Evolutionary conservation across 1,139 yeast genomes (phyloP).

Genomic region (Yamadazyma atmosphaerica): DNA sequence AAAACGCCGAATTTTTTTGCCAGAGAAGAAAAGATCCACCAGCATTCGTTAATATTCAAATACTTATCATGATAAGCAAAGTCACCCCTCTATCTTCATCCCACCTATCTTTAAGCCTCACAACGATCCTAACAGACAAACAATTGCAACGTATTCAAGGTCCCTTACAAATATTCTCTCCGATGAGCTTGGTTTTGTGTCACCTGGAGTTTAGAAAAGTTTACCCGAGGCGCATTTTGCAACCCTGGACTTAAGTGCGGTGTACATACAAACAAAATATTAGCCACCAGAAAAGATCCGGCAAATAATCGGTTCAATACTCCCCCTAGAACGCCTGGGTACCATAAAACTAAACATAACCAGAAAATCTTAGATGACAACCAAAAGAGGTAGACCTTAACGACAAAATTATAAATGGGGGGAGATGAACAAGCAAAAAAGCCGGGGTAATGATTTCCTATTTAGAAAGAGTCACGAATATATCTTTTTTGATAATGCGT

Average conservation of each 20-base stretch:
- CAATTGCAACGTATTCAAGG: too few species aligned
- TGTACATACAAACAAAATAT: neutral
- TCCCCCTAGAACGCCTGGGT: neutral
- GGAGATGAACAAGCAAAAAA: neutral
- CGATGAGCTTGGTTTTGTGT: conserved; percentile 3
- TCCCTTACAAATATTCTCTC: neutral
- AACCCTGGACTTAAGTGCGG: neutral
- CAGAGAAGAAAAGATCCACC: too few species aligned
- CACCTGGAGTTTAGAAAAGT: conserved; percentile 2
- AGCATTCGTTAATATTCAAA: too few species aligned
- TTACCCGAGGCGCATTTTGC: neutral
- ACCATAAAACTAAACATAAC: neutral
- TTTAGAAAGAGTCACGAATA: conserved; percentile 1
- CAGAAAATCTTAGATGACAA: neutral
- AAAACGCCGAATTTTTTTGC: too few species aligned
- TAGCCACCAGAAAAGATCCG: neutral
- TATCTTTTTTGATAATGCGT: too few species aligned
- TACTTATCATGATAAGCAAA: too few species aligned
- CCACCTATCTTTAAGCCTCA: too few species aligned
- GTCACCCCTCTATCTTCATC: too few species aligned
- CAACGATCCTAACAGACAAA: too few species aligned
- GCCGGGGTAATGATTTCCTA: conserved; percentile 3
- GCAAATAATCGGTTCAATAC: too few species aligned
- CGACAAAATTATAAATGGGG: neutral
- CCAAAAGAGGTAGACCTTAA: neutral